phyloP scores from a whole-genome alignment of 108 stramenopile species.

The Nannochloropsis granulata region DNA sequence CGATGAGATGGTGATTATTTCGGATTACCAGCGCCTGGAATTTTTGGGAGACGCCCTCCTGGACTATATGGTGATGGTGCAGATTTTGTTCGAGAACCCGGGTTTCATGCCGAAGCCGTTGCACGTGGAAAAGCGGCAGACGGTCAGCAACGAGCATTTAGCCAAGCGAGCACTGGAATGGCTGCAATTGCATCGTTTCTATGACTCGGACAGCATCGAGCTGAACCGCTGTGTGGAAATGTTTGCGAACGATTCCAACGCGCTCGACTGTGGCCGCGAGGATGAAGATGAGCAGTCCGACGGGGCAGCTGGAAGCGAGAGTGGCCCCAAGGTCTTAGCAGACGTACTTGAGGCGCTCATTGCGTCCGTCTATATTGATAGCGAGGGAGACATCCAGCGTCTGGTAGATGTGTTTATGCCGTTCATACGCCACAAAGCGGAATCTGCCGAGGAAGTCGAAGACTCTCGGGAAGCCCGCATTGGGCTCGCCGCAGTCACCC shows the following conservation, averaged over 20 bases:
- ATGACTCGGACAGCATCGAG: neutral
- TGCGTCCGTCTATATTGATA: conserved; percentile 26
- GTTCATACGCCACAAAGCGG: neutral
- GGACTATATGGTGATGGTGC: conserved; percentile 23
- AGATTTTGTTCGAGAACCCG: conserved; percentile 20
- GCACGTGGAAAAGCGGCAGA: conserved; percentile 3
- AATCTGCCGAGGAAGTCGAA: neutral
- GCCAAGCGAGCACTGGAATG: neutral
- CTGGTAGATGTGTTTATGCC: neutral
- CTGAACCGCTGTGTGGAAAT: neutral
- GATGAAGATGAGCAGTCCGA: neutral
- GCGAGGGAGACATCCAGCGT: neutral
- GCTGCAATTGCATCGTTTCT: neutral
- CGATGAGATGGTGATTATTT: neutral
- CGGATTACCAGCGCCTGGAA: conserved; percentile 31
- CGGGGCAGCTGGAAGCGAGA: neutral
- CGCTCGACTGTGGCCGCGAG: neutral
- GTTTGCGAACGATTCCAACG: neutral
- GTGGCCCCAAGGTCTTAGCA: conserved; percentile 17
- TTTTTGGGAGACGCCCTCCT: conserved; percentile 29
- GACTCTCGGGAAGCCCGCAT: neutral
- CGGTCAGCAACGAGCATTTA: neutral
- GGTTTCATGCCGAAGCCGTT: conserved; percentile 9
- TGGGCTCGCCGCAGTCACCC: neutral
- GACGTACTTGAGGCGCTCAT: conserved; percentile 31